phyloP scores from a whole-genome alignment of 2,329 filamentous ascomycete genomes.

The Calonectria pseudoturangicola region DNA sequence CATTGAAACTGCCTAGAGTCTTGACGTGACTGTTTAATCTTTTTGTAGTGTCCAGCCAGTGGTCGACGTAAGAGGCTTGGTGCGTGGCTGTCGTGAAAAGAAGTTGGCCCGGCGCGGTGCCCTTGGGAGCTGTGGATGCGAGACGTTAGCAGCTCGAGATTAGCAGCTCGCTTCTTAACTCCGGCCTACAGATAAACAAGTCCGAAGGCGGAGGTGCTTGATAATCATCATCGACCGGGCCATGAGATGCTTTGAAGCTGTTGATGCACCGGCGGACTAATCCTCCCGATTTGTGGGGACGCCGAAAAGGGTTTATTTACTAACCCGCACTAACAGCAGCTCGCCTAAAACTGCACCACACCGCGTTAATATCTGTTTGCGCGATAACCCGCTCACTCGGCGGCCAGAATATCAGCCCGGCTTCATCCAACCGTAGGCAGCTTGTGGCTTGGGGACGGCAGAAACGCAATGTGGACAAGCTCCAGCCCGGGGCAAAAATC shows the following conservation, averaged over 20 bases:
- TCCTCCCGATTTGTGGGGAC: neutral
- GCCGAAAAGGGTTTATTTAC: neutral
- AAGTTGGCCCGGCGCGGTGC: neutral
- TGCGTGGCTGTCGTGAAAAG: slow-evolving; percentile 1
- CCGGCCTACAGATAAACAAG: neutral
- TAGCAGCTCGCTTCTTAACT: slow-evolving; percentile 3
- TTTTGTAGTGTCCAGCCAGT: neutral
- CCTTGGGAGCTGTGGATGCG: neutral
- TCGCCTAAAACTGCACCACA: fast-evolving
- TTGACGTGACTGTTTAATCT: neutral
- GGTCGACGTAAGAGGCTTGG: slow-evolving; percentile 21
- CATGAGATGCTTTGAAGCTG: slow-evolving; percentile 5
- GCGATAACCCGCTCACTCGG: neutral
- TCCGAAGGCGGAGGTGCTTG: slow-evolving; percentile 12
- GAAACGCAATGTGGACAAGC: slow-evolving; percentile 13
- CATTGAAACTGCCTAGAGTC: neutral
- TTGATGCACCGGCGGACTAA: slow-evolving; percentile 24
- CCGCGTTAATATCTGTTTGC: slow-evolving; percentile 39
- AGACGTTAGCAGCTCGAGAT: slow-evolving; percentile 12
- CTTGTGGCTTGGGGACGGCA: slow-evolving; percentile 2
- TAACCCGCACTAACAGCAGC: slow-evolving; percentile 45
- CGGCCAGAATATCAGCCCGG: slow-evolving; percentile 45
- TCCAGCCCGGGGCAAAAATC: neutral
- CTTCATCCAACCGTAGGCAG: too few species aligned
- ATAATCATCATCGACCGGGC: slow-evolving; percentile 8